Percentiles rank a stretch among this genome's conserved stretches.
These are phyloP conservation scores for Inga leiocalycina DNA, from an alignment of 306 rosid species.

Conservation along the genomic window DNA sequence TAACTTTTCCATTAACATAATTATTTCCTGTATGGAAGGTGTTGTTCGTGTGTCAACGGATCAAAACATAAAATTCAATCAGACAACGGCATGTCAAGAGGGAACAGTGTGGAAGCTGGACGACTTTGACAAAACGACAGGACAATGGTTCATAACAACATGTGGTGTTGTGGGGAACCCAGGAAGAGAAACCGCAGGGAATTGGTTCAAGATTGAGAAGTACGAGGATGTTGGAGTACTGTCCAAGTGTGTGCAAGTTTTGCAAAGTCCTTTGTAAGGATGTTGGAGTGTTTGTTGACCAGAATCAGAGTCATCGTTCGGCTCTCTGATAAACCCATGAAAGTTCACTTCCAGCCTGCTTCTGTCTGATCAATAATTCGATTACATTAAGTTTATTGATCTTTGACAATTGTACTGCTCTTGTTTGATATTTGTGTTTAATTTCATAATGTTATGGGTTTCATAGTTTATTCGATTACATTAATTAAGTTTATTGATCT, in stretches of 20 bases:
- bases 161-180: conserved; percentile 60
- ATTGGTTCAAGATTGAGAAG: conserved; percentile 77
- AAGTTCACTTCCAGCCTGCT: conserved; percentile 42
- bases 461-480: not conserved
- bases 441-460: not conserved
- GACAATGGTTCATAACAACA: conserved; percentile 51
- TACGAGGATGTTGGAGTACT: conserved; percentile 46
- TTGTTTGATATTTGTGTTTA: not conserved
- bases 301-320: conserved; percentile 31
- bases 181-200: conserved; percentile 38
- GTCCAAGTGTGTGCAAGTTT: conserved; percentile 58
- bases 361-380: not conserved
- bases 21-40: not conserved
- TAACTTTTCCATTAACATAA: not conserved
- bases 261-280: conserved; percentile 56
- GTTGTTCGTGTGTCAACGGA: conserved; percentile 49
- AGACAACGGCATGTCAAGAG: conserved; percentile 22
- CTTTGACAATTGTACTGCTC: not conserved
- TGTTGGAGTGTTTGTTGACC: conserved; percentile 46
- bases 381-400: not conserved
- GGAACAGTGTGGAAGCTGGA: conserved; percentile 61
- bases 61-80: conserved; percentile 48
- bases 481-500: no score
- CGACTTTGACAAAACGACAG: conserved; percentile 30
- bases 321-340: conserved; percentile 36